phyloP scores from a whole-genome alignment of 2,329 filamentous ascomycete species.

The Paecilomyces dactylethromorphus region DNA sequence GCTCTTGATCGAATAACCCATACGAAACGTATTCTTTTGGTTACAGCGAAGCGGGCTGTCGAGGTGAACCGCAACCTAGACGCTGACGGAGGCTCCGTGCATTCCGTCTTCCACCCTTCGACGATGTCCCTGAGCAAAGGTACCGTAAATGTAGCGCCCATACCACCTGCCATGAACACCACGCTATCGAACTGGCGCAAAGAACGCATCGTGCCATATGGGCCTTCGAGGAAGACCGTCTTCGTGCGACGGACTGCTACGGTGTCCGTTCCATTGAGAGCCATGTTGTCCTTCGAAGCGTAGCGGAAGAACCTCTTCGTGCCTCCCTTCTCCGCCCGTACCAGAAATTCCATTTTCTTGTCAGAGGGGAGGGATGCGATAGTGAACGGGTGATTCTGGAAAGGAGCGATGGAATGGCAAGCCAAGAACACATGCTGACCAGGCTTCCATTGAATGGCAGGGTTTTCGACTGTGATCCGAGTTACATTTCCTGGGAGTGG shows the following conservation, averaged over 20 bases:
- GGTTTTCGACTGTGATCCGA: constrained; percentile 49
- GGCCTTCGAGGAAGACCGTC: constrained; percentile 47
- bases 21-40: constrained; percentile 47
- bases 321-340: constrained; percentile 49
- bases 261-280: constrained; percentile 13
- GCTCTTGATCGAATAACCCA: constrained; percentile 54
- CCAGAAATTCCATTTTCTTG: constrained; percentile 49
- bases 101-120: constrained; percentile 36
- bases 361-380: constrained; percentile 53
- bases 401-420: constrained; percentile 49
- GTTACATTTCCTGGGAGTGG: constrained; percentile 51
- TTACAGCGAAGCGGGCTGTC: constrained; percentile 27
- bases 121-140: constrained; percentile 53
- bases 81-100: constrained; percentile 1
- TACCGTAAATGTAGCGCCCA: constrained; percentile 53
- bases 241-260: constrained; percentile 11
- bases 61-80: constrained; percentile 6
- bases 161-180: constrained; percentile 53
- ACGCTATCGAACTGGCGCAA: constrained; percentile 56
- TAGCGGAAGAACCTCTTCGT: constrained; percentile 47
- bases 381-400: constrained; percentile 61
- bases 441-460: constrained; percentile 52
- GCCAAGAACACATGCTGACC: constrained; percentile 60
- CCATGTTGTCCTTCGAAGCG: constrained; percentile 36
- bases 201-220: constrained; percentile 46